These are phyloP conservation scores for Tilletiopsis washingtonensis DNA, from an alignment of 1,284 basidiomycete species.

Conservation along the genomic window DNA sequence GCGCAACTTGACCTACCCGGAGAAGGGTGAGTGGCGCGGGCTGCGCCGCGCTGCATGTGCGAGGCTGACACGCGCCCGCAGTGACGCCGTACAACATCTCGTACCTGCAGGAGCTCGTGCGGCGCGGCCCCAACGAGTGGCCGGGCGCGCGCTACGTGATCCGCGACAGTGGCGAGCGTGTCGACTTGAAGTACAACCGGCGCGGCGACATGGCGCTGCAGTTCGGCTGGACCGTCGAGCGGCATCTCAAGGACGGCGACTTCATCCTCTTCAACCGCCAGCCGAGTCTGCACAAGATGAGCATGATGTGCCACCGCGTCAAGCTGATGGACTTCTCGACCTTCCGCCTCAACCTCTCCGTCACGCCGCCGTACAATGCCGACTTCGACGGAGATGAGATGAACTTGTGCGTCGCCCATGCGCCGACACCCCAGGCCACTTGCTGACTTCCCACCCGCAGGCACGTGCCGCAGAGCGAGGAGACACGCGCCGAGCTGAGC, in stretches of 20 bases:
- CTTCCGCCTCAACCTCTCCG: conserved; percentile 92
- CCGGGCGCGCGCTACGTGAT: conserved; percentile 96
- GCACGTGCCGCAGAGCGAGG: conserved; percentile 87
- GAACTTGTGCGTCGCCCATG: conserved; percentile 67
- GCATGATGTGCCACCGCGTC: conserved; percentile 99
- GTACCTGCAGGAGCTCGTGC: conserved; percentile 89
- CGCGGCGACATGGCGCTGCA: conserved; percentile 87
- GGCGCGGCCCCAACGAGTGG: conserved; percentile 89
- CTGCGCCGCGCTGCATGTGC: no score
- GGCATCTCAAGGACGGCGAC: conserved; percentile 86
- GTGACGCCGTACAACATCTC: conserved; percentile 97
- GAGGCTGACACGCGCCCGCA: not conserved
- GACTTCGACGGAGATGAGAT: conserved; percentile 98
- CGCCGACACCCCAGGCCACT: no score
- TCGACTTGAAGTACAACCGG: conserved; percentile 85
- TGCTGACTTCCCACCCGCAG: not conserved
- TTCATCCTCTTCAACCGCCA: conserved; percentile 97
- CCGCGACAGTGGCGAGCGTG: conserved; percentile 93
- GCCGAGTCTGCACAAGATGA: conserved; percentile 98
- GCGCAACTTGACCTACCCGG: conserved; percentile 95
- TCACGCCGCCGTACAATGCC: conserved; percentile 51
- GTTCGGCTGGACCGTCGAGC: conserved; percentile 97
- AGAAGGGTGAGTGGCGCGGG: conserved; percentile 59
- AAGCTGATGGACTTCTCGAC: conserved; percentile 99
- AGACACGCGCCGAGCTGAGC: conserved; percentile 93